Evolutionary conservation across 495 filamentous ascomycete species (phyloP), one percentile per base, ranked within the genome.

Genomic region (Penicillium psychrofluorescens): DNA sequence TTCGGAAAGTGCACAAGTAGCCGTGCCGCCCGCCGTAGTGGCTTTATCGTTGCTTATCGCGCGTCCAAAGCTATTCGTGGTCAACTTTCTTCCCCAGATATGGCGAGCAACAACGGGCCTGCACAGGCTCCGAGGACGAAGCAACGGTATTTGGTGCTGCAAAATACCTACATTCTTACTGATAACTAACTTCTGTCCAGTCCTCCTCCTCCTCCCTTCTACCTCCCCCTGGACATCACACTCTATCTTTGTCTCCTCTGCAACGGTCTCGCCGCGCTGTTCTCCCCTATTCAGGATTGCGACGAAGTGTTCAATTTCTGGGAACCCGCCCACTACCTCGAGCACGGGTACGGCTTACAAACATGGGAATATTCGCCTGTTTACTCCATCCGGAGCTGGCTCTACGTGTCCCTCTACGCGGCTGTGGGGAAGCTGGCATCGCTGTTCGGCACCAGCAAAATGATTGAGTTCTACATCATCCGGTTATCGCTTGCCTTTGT

Each of bases 281-380:
- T 80, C 54, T 78, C 88, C 0, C 95, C 94, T 0, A 96, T 99
- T 53, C 91, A 95, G 55, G 94, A 99, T 63, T 99, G 94, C 58
- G 94, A 99, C 59, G 94, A 99, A 68, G 89, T 91, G 4, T 99
- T 95, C 74, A 99, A 99, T 56, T 99, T 94, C 68, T 99, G 94
- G 94, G 94, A 99, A 55, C 92, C 94, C 1, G 81, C 89, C 0
- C 94, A 99, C 65, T 99, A 96, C 61, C 77, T 99, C 28, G 81
- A 79, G 46, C 89, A 95, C 71, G 86, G 88, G 56, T 90, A 91
- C 58, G 94, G 94, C 28, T 69, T 97, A 30, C 88, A 99, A 66
- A 99, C 94, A 11, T 99, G 94, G 94, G 94, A 99, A 62, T 99
- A 97, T 66, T 95, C 91, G 0, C 94, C 94, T 1, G 84, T 90